Percentiles rank a stretch among this genome's conserved stretches.
These are phyloP conservation scores for Zygnema cylindricum DNA, from an alignment of 139 green algal species.

Conservation along the genomic window DNA sequence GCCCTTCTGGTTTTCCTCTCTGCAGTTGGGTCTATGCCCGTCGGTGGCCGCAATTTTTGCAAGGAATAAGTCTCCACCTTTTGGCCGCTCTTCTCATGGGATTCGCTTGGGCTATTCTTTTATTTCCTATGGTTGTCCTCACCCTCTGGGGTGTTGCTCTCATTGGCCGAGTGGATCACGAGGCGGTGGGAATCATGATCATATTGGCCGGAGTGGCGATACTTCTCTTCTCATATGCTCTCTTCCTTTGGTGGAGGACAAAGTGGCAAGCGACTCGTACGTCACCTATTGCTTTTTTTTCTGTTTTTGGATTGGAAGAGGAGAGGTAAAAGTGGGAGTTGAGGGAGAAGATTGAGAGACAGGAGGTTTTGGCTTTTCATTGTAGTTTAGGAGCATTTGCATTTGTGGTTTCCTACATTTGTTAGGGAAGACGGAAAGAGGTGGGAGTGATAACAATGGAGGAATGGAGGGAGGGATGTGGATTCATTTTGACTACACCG, in stretches of 20 bases:
- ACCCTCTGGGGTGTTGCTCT: background rate
- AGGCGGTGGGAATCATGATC: background rate
- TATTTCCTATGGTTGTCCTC: background rate
- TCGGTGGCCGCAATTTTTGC: background rate
- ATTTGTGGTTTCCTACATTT: no score
- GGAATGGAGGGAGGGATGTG: no score
- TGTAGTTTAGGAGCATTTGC: no score
- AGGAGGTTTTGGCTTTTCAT: no score
- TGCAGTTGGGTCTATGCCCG: background rate
- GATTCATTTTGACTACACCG: no score
- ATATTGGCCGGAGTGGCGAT: background rate
- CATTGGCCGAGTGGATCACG: background rate
- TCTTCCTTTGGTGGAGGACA: background rate
- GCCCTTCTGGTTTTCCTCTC: background rate
- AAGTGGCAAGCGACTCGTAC: background rate
- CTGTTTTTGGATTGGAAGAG: no score
- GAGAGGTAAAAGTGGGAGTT: no score
- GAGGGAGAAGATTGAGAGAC: no score
- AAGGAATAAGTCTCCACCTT: background rate
- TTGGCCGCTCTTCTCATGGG: background rate
- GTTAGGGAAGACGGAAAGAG: no score
- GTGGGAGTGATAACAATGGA: no score
- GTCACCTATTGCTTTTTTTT: background rate
- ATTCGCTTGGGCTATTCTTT: background rate
- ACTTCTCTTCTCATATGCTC: background rate